Evolutionary conservation across 169 alveolate genomes (phyloP), one percentile per base, ranked within the genome.

Genomic region (Plasmodium berghei): DNA sequence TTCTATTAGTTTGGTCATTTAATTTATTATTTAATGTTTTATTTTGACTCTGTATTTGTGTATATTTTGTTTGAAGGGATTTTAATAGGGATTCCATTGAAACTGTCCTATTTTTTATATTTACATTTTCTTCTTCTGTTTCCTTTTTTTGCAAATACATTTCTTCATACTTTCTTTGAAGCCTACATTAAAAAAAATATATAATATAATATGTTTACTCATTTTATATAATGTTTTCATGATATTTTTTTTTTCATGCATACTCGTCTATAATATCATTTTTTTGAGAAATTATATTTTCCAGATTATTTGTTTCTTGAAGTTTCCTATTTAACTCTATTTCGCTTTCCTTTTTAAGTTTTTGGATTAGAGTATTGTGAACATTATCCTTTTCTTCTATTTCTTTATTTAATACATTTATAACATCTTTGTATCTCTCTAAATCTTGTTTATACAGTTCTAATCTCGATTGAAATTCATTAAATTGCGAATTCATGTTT

Each of bases 251-350:
- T 80, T 55, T 67, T 34, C 34, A 4, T 61, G 48, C 80, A 12
- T 80, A 80, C 90, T 86, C 91, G 72, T 86, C 91, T 69, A 86
- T 86, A 59, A 86, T 86, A 40, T 86, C 91, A 71, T 86, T 86
- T 73, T 86, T 86, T 45, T 86, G 91, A 48, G 91, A 70, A 71
- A 86, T 86, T 52, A 86, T 86, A 86, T 86, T 86, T 56, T 86
- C 91, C 67, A 86, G 56, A 48, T 86, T 86, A 67, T 86, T 86
- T 61, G 70, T 86, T 71, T 86, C 91, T 70, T 86, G 91, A 48
- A 71, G 40, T 59, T 86, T 86, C 34, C 91, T 86, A 71, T 86
- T 72, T 28, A 86, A 58, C 54, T 86, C 91, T 42, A 86, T 70
- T 54, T 86, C 91, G 54, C 70, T 86, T 59, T 86, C 91, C n/a